Base-by-base conservation (phyloP, 148 eudicot species). In the Suaeda aralocaspica region DNA sequence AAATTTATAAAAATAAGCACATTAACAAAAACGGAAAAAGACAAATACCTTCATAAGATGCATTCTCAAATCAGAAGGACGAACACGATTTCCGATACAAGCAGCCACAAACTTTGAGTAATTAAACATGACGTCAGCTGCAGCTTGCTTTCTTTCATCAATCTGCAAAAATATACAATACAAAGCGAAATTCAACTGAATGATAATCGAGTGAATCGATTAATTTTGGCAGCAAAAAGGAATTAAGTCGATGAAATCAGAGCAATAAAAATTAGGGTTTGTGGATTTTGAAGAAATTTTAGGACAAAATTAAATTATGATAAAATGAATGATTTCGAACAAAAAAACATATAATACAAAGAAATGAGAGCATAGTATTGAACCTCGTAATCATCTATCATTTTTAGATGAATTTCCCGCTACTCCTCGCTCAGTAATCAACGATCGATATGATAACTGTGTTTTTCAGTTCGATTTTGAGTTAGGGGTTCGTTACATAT, bases 81-180 rank as follows among this genome's bases (percentile, higher is more conserved):
- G 91, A 79, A 78, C 91, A 67, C 84, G 89, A 78, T 82, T 84
- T 15, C 98, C 96, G 55, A 89, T 81, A 70, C 93, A 88, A 0
- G 91, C 87, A 65, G 90, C 58, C 7, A 77, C 92, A 75, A 92
- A 87, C 68, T 81, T 84, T 22, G 97, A 92, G 66, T 92, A 92
- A 16, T 86, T 83, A 41, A 83, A 86, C 83, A 89, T 30, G 51
- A 92, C 92, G 83, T 92, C 97, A 28, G 88, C 91, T 50, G 97
- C 97, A 65, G 96, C 91, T 81, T 92, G 90, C 82, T 83, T 92
- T 75, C 77, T 92, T 75, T 85, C 90, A 82, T 85, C 92, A 58
- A 72, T 70, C 97, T 92, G 85, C 71, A 70, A 33, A 21, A 2
- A 67, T 3, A 51, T 4, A 1, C 24, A 9, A 67, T 19, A 33